Percentiles rank a stretch among this genome's conserved stretches.
These are phyloP conservation scores for Kwoniella sp. DNA, from an alignment of 768 basidiomycete genomes.

Conservation along the genomic window DNA sequence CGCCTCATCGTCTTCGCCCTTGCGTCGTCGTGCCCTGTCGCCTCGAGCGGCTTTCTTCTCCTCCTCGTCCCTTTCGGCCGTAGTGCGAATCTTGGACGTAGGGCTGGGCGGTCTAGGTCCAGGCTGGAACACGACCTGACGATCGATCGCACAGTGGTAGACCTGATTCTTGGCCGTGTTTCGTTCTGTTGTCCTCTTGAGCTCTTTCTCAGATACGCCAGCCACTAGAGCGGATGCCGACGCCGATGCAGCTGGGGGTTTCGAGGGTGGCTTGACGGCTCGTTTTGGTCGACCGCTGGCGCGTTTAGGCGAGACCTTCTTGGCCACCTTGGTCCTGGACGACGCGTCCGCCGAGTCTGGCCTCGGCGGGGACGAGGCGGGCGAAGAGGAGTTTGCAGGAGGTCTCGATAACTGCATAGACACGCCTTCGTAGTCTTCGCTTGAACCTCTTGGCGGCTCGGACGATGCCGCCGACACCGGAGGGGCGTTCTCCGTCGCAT, in stretches of 20 bases:
- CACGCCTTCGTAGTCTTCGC: conserved; percentile 41
- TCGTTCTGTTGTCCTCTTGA: conserved; percentile 46
- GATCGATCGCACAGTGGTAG: conserved; percentile 54
- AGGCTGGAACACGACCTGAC: conserved; percentile 48
- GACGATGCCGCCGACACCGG: background rate
- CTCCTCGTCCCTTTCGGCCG: conserved; percentile 45
- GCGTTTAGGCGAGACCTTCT: background rate
- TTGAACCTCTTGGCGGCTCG: conserved; percentile 26
- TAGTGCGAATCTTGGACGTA: conserved; percentile 50
- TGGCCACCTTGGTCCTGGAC: background rate
- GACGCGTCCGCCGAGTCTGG: conserved; percentile 6
- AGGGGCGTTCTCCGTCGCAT: conserved; percentile 9
- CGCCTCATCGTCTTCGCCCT: conserved; percentile 27
- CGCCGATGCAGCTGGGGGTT: background rate
- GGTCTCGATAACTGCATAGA: conserved; percentile 25
- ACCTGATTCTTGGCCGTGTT: conserved; percentile 55
- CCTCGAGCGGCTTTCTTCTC: conserved; percentile 41
- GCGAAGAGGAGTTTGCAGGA: conserved; percentile 3
- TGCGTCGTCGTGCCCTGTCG: conserved; percentile 41
- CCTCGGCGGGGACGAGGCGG: conserved; percentile 10
- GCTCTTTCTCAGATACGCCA: conserved; percentile 52
- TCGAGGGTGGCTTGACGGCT: conserved; percentile 19
- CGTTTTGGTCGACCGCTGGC: conserved; percentile 30
- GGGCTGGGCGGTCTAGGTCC: conserved; percentile 52
- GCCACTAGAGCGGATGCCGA: conserved; percentile 14